Evolutionary conservation across 805 yeast species (phyloP), one percentile per base, ranked within the genome.

Genomic region (Metschnikowia kunwiensis): DNA sequence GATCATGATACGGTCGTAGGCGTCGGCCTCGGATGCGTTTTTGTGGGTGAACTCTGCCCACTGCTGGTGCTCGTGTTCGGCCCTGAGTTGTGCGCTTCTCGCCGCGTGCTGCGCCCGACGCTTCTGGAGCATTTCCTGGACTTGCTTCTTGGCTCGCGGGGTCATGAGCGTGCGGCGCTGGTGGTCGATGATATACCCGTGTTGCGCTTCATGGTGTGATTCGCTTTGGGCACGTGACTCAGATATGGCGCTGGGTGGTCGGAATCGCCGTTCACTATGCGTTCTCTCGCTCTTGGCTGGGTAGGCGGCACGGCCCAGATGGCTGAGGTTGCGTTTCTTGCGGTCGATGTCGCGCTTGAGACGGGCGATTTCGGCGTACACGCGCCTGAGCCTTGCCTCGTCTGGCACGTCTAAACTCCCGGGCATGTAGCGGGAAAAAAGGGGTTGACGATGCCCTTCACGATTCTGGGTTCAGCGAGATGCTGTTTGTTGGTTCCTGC

Each of bases 1-100:
- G 8, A 77, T 58, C 10, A 48, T 32, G 7, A 68, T 46, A 25
- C 80, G 59, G 46, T 78, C 82, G 36, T 70, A 66, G 39, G 56
- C 53, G 33, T 68, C 75, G 27, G 68, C 61, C 32, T 60, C 58
- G 5, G 53, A 51, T 39, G 61, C 58, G 36, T 70, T 63, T 36
- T 41, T 47, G 10, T 9, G 24, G n/a, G 13, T 15, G 21, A 31
- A 25, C 10, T 26, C 21, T n/a, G 14, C 16, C 40, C 40, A 36
- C 17, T 15, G 25, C 5, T 12, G 5, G 11, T 27, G 19, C 18
- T 26, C 40, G 14, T 20, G 16, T 16, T 22, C 25, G 10, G 35
- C 30, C 19, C 12, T 24, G 24, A 25, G 15, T 2, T 12, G 13
- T 11, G 32, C 32, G 11, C 11, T 15, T n/a, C 15, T 25, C 8